Evolutionary conservation across 2,329 filamentous ascomycete species (phyloP), one percentile per base, ranked within the genome.

Genomic region (Trichoderma sp.): DNA sequence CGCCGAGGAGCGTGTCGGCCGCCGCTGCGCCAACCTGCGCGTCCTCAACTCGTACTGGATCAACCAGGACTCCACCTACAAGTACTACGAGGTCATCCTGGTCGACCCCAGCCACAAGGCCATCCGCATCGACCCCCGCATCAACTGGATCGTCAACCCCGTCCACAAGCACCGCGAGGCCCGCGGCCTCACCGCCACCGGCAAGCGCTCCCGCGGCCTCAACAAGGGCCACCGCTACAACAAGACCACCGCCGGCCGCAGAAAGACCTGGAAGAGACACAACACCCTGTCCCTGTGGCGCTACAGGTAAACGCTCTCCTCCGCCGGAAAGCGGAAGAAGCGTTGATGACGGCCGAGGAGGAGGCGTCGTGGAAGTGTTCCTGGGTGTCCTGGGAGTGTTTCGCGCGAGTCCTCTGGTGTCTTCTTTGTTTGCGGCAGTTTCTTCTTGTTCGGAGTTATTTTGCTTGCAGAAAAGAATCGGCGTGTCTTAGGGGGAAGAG

Each of bases 1-100:
- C 83, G 97, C 97, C 84, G 97, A 99, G 92, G 97, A 99, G 93
- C 97, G 97, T 94, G 96, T 99, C 86, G 97, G 97, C 85, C 95
- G 95, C 88, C 95, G 96, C 87, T 98, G 95, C 91, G 95, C 95
- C 89, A 99, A 99, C 91, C 89, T 99, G 88, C 95, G 97, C 86
- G 97, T 99, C 85, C 94, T 99, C 85, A 99, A 99, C 94, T 98
- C 96, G 80, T 99, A 99, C 95, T 99, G 97, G 97, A 95, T 99
- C 91, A 99, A 99, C 94, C 95, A 98, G 92, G 97, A 99, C 91
- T 98, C 95, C 78, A 99, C 97, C 89, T 99, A 98, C 94, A 99
- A 99, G 92, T 99, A 99, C 94, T 99, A 92, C 91, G 97, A 99
- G 90, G 93, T 98, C 88, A 98, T 99, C 91, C 94, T 98, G 85